Evolutionary conservation across 208 protist species (phyloP).

Genomic region (Wallacemonas rigidus): DNA sequence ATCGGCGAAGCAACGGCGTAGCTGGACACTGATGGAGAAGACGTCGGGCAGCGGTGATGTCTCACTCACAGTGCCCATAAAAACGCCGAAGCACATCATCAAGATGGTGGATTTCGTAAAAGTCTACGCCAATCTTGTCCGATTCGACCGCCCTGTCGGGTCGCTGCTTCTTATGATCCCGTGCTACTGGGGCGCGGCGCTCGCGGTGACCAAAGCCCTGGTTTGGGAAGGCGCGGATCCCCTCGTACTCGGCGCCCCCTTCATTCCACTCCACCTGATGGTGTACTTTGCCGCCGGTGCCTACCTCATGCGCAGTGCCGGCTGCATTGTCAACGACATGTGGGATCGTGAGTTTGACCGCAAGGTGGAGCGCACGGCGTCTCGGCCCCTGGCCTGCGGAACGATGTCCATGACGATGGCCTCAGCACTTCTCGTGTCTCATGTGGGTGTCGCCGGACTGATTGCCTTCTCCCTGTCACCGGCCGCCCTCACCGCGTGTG

Average conservation of each 20-base stretch:
- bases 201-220: constrained; percentile 80
- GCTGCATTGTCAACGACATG: constrained; percentile 88
- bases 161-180: constrained; percentile 77
- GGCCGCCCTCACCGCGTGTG: constrained; percentile 45
- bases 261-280: constrained; percentile 78
- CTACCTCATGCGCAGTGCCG: constrained; percentile 81
- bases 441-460: constrained; percentile 44
- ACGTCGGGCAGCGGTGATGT: constrained; percentile 3
- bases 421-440: constrained; percentile 37
- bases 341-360: constrained; percentile 79
- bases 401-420: constrained; percentile 60
- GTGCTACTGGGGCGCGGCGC: constrained; percentile 77
- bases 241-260: constrained; percentile 67
- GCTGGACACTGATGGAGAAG: constrained; percentile 58
- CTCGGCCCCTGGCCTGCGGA: constrained; percentile 65
- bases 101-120: constrained; percentile 32
- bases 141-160: constrained; percentile 67
- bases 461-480: constrained; percentile 76
- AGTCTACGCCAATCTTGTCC: constrained; percentile 66
- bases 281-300: constrained; percentile 65
- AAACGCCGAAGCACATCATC: constrained; percentile 45
- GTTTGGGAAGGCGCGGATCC: constrained; percentile 89
- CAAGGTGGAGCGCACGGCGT: constrained; percentile 69
- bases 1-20: constrained; percentile 64
- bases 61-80: neutral